Evolutionary conservation across 768 basidiomycete genomes (phyloP), one percentile per base, ranked within the genome.

Genomic region (Neoboletus brunneissimus): DNA sequence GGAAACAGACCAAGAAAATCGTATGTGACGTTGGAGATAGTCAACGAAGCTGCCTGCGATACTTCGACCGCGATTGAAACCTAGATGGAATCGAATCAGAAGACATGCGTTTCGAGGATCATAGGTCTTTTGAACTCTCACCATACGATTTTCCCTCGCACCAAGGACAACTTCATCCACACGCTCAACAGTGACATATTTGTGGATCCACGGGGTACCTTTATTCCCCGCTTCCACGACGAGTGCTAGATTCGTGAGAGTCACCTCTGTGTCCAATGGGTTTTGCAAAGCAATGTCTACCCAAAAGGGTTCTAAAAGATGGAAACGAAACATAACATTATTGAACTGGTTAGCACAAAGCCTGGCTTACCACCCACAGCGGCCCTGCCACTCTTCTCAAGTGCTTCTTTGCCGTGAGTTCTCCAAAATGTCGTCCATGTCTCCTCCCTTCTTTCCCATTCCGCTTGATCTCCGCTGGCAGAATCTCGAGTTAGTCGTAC

Each of bases 1-100:
- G 88, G 84, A 20, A 95, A 78, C 32, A 91, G 78, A 5, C 83
- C 83, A 34, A 94, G 79, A 67, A 94, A 95, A 31, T 84, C 70
- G 59, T 88, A 92, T 42, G 75, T 76, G 38, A 80, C 79, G 41
- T 85, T 72, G 15, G 81, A 80, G 42, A 95, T 72, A 23, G 71
- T 73, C 42, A 95, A 66, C 2, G 79, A 78, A 2, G 79, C 75
- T 1, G 87, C 74, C 46, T 72, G 75, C 3, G 72, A 77, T 23
- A 80, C 79, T 53, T 78, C 84, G 34, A 94, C 69, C 5, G 82
- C 74, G 38, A 94, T 76, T 3, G 88, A 81, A 44, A 94, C 75
- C 85, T 86, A 53, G 18, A 22, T 54, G 31, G 58, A 35, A 55
- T 47, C 8, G 5, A 51, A 32, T 11, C 5, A 51, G 20, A 57